phyloP scores from a whole-genome alignment of 2,329 filamentous ascomycete species.

The Cadophora malorum region DNA sequence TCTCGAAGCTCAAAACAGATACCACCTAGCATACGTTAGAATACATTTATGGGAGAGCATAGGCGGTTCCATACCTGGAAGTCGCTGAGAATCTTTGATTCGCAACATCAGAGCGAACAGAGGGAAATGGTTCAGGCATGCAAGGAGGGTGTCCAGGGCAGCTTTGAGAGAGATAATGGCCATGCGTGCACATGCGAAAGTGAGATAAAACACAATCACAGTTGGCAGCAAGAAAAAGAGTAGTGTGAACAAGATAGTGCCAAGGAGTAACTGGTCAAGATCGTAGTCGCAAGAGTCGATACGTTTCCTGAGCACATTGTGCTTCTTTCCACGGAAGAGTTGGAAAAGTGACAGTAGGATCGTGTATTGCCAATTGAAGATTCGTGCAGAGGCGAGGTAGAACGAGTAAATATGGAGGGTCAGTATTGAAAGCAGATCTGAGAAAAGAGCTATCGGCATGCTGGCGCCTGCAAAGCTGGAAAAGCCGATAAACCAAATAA shows the following conservation, averaged over 20 bases:
- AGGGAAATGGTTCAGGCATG: constrained; percentile 96
- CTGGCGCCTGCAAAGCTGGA: constrained; percentile 95
- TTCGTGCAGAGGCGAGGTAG: constrained; percentile 94
- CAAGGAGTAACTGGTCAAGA: constrained; percentile 92
- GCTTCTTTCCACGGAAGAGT: constrained; percentile 96
- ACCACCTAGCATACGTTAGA: constrained; percentile 59
- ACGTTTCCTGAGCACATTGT: constrained; percentile 94
- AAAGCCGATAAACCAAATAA: constrained; percentile 93
- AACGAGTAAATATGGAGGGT: constrained; percentile 98
- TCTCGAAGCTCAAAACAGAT: constrained; percentile 90
- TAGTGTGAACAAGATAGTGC: constrained; percentile 94
- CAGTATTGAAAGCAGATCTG: constrained; percentile 87
- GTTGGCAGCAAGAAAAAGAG: constrained; percentile 95
- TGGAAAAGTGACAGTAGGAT: constrained; percentile 98
- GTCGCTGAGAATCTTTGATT: constrained; percentile 86
- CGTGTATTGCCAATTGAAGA: constrained; percentile 98
- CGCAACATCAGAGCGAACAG: constrained; percentile 96
- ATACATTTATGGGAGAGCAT: constrained; percentile 15
- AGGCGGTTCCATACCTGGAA: constrained; percentile 69
- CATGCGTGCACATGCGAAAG: constrained; percentile 94
- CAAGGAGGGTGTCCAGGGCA: constrained; percentile 86
- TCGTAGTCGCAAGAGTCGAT: constrained; percentile 99
- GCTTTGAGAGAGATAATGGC: constrained; percentile 94
- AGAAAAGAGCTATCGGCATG: constrained; percentile 95
- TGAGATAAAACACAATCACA: constrained; percentile 94